These are phyloP conservation scores for Castanospermum australe DNA, from an alignment of 306 rosid species.

Conservation along the genomic window DNA sequence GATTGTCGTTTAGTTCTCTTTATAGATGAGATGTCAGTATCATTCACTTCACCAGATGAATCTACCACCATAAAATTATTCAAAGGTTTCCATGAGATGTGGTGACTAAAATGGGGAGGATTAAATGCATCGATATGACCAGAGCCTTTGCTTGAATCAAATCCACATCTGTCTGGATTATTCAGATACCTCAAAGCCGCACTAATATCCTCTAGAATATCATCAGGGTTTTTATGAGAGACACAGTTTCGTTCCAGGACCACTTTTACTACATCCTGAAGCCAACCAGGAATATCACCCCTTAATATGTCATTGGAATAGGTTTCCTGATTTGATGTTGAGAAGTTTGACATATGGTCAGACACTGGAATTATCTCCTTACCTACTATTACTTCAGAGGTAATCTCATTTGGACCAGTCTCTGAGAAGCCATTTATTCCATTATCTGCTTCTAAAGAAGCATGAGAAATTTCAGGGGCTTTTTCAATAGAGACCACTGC, in stretches of 20 bases:
- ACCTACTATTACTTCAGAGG: conserved; percentile 36
- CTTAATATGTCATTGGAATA: conserved; percentile 23
- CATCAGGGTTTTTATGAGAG: conserved; percentile 44
- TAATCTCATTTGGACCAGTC: conserved; percentile 30
- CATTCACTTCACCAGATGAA: conserved; percentile 31
- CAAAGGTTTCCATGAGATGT: conserved; percentile 33
- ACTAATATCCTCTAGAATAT: conserved; percentile 52
- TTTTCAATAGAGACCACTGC: conserved; percentile 71
- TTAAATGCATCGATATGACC: conserved; percentile 32
- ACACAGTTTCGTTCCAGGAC: conserved; percentile 52
- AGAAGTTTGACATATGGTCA: conserved; percentile 39
- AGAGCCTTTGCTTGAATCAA: conserved; percentile 30
- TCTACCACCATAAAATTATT: conserved; percentile 20
- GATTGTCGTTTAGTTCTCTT: conserved; percentile 35
- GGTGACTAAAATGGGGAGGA: conserved; percentile 24
- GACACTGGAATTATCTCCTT: conserved; percentile 45
- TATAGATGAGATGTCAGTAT: conserved; percentile 19
- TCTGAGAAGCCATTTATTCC: conserved; percentile 42
- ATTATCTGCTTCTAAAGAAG: conserved; percentile 39
- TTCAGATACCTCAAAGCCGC: conserved; percentile 42
- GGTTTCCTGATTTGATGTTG: conserved; percentile 37
- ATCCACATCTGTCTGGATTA: conserved; percentile 15
- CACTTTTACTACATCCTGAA: conserved; percentile 53
- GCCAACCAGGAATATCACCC: conserved; percentile 58
- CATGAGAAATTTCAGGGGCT: conserved; percentile 29